phyloP scores from a whole-genome alignment of 495 filamentous ascomycete species.

The Evernia prunastri region DNA sequence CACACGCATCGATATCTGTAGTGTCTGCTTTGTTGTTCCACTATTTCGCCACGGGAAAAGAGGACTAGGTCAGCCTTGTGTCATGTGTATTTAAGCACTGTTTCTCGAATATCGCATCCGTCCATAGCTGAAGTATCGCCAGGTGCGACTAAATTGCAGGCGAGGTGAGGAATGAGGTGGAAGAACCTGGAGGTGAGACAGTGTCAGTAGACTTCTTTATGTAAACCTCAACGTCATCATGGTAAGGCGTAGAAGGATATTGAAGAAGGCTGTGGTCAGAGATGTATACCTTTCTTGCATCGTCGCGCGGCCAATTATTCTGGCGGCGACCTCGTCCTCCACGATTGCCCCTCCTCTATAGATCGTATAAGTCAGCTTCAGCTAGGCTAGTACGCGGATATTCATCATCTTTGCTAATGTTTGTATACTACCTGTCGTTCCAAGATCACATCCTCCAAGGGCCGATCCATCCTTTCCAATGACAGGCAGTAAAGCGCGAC shows the following conservation, averaged over 20 bases:
- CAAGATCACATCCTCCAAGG: slow-evolving; percentile 76
- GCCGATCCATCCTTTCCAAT: slow-evolving; percentile 59
- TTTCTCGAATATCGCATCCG: slow-evolving; percentile 33
- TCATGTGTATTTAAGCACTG: slow-evolving; percentile 43
- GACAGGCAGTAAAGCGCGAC: background rate
- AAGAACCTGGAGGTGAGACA: slow-evolving; percentile 28
- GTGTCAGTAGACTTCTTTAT: slow-evolving; percentile 8
- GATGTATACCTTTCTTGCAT: slow-evolving; percentile 67
- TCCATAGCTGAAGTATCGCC: slow-evolving; percentile 28
- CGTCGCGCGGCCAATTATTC: slow-evolving; percentile 60
- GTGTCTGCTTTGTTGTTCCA: slow-evolving; percentile 51
- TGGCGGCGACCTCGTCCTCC: slow-evolving; percentile 49
- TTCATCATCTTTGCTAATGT: background rate
- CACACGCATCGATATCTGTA: slow-evolving; percentile 52
- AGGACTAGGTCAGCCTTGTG: slow-evolving; percentile 52
- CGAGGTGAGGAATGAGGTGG: slow-evolving; percentile 35
- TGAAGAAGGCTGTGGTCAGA: slow-evolving; percentile 3
- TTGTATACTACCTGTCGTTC: slow-evolving; percentile 63
- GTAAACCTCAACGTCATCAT: background rate
- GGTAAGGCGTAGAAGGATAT: slow-evolving; percentile 13
- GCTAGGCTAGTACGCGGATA: background rate
- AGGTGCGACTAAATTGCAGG: slow-evolving; percentile 27
- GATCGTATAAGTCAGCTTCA: slow-evolving; percentile 3
- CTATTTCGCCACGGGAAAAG: slow-evolving; percentile 38
- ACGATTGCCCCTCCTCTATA: slow-evolving; percentile 34